Percentiles rank a stretch among this genome's conserved stretches.
phyloP scores from a whole-genome alignment of 305 asterid genomes.

The Fraxinus angustifolia region DNA sequence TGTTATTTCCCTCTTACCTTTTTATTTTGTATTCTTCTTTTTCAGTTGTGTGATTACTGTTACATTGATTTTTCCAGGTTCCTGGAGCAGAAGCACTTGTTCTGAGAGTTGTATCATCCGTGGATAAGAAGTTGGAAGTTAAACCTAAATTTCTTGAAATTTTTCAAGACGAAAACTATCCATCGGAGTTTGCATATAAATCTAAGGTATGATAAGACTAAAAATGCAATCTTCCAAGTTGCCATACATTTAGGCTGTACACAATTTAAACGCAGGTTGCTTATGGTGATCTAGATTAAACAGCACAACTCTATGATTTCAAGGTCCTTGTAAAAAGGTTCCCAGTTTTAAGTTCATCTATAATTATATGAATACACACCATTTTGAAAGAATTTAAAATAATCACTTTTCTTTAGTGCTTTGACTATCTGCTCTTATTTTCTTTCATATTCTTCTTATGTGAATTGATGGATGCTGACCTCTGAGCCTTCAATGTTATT shows the following conservation, averaged over 20 bases:
- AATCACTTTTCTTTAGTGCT: neutral
- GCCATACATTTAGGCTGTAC: neutral
- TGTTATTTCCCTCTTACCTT: neutral
- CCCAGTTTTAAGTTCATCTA: neutral
- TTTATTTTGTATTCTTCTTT: neutral
- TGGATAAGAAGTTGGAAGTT: constrained; percentile 96
- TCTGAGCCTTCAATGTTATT: neutral
- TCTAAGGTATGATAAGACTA: constrained; percentile 62
- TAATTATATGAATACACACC: neutral
- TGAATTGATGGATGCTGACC: neutral
- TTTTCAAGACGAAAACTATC: constrained; percentile 83
- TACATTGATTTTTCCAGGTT: constrained; percentile 51
- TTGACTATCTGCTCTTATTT: neutral
- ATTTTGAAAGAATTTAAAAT: constrained; percentile 5
- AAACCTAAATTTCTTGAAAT: constrained; percentile 86
- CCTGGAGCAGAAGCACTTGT: constrained; percentile 98
- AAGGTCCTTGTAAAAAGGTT: neutral
- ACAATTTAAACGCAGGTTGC: constrained; percentile 13
- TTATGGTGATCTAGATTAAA: neutral
- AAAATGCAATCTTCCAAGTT: constrained; percentile 4
- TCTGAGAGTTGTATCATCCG: constrained; percentile 91
- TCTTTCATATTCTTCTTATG: neutral
- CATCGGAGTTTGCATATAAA: constrained; percentile 80
- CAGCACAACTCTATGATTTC: neutral
- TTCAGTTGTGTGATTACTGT: neutral